These are phyloP conservation scores for Paradendryphiella salina DNA, from an alignment of 2,329 filamentous ascomycete species.

Conservation along the genomic window DNA sequence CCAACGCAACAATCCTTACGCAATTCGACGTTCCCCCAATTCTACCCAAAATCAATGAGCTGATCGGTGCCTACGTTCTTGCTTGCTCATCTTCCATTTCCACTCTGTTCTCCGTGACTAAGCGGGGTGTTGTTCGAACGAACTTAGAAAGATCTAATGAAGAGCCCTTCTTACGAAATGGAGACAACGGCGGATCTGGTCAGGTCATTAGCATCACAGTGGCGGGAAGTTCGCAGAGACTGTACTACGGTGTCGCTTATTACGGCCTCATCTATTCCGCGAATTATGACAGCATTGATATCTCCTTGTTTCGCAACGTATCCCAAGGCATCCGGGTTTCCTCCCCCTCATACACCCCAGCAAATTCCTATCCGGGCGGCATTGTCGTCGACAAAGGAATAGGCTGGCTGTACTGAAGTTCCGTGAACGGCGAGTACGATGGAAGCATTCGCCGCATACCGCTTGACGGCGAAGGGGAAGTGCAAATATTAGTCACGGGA, in stretches of 20 bases:
- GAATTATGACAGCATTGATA: conserved; percentile 13
- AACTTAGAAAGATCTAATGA: conserved; percentile 9
- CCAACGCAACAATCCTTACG: conserved; percentile 11
- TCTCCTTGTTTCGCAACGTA: conserved; percentile 14
- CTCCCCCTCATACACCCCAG: not conserved
- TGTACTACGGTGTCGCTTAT: conserved; percentile 14
- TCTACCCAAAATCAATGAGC: not conserved
- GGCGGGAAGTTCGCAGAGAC: conserved; percentile 9
- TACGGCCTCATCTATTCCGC: conserved; percentile 13
- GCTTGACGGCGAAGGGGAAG: not conserved
- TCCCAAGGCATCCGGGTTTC: conserved; percentile 11
- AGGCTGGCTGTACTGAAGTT: conserved; percentile 21
- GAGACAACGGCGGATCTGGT: not conserved
- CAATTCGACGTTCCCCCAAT: conserved; percentile 9
- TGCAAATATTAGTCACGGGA: conserved; percentile 9
- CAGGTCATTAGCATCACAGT: conserved; percentile 10
- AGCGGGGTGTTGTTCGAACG: conserved; percentile 16
- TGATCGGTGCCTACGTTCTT: conserved; percentile 10
- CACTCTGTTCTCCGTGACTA: conserved; percentile 13
- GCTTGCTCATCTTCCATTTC: conserved; percentile 9
- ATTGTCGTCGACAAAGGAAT: conserved; percentile 15
- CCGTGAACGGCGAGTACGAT: conserved; percentile 1
- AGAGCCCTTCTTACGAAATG: not conserved
- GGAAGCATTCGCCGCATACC: conserved; percentile 15
- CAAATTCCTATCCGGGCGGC: conserved; percentile 8